Percentiles rank a stretch among this genome's conserved stretches.
phyloP scores from a whole-genome alignment of 2,329 filamentous ascomycete genomes.

The Aschersonia sp. region DNA sequence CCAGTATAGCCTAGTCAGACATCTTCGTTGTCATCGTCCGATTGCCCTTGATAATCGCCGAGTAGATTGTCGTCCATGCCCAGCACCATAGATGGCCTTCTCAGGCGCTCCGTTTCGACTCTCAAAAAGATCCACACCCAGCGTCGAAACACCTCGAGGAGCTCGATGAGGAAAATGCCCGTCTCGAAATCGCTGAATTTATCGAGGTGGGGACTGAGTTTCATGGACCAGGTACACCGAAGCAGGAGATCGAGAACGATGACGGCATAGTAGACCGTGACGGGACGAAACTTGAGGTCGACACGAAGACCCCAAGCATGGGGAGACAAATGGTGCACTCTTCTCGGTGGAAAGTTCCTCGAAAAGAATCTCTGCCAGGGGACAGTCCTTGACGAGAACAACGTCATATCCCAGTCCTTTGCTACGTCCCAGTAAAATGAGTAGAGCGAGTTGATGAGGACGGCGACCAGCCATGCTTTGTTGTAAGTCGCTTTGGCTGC shows the following conservation, averaged over 20 bases:
- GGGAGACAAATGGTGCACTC: conserved; percentile 42
- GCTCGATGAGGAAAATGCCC: conserved; percentile 76
- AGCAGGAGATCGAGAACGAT: conserved; percentile 67
- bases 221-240: conserved; percentile 82
- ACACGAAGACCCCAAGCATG: conserved; percentile 67
- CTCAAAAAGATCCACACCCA: conserved; percentile 98
- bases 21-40: conserved; percentile 24
- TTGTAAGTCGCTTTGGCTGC: conserved; percentile 29
- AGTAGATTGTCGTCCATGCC: conserved; percentile 59
- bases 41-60: conserved; percentile 53
- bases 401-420: conserved; percentile 89
- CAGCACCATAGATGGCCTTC: conserved; percentile 35
- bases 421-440: conserved; percentile 98
- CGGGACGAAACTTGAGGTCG: conserved; percentile 56
- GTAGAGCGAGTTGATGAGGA: conserved; percentile 74
- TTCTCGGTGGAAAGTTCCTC: conserved; percentile 2
- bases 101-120: conserved; percentile 84
- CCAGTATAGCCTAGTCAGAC: background rate
- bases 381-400: conserved; percentile 45
- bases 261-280: conserved; percentile 67
- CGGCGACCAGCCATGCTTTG: conserved; percentile 54
- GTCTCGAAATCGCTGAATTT: conserved; percentile 77
- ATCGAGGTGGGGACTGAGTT: conserved; percentile 69
- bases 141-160: conserved; percentile 71
- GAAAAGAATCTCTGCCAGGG: too few species aligned